Evolutionary conservation across 345 rosid genomes (phyloP).

Genomic region (Rubroshorea leprosula): DNA sequence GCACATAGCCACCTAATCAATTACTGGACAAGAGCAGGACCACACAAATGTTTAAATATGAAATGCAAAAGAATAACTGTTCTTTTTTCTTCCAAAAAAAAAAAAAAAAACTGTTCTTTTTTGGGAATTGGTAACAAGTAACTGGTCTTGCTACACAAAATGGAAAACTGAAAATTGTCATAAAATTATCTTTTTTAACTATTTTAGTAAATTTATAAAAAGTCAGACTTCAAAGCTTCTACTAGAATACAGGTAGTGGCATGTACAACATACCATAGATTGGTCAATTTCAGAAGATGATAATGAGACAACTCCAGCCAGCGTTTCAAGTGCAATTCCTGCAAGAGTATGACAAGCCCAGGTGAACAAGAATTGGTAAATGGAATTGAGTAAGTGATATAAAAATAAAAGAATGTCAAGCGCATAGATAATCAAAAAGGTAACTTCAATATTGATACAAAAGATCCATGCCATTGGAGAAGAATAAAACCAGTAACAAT

Average conservation of each 20-base stretch:
- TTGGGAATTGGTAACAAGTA: too few relatives aligned
- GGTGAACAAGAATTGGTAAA: not conserved
- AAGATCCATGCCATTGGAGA: not conserved
- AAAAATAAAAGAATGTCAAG: not conserved
- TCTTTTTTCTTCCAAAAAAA: too few relatives aligned
- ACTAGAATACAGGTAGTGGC: not conserved
- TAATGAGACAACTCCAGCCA: slow-evolving; percentile 77
- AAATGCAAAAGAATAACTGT: too few relatives aligned
- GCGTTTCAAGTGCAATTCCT: slow-evolving; percentile 89
- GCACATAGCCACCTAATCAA: too few relatives aligned
- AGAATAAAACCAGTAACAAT: not conserved
- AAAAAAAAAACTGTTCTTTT: too few relatives aligned
- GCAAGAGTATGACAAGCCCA: slow-evolving; percentile 18
- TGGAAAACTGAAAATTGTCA: too few relatives aligned
- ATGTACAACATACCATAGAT: slow-evolving; percentile 56
- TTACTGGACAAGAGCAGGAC: too few relatives aligned
- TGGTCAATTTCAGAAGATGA: slow-evolving; percentile 71
- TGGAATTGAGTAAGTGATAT: not conserved
- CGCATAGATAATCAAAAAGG: too few relatives aligned
- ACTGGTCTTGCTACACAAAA: too few relatives aligned
- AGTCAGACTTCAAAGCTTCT: not conserved
- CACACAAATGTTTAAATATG: too few relatives aligned
- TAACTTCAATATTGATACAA: too few relatives aligned
- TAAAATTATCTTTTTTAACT: not conserved
- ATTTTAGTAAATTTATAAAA: not conserved